Percentiles rank a stretch among this genome's conserved stretches.
phyloP scores from a whole-genome alignment of 129 eudicot genomes.

The Artemisia annua region DNA sequence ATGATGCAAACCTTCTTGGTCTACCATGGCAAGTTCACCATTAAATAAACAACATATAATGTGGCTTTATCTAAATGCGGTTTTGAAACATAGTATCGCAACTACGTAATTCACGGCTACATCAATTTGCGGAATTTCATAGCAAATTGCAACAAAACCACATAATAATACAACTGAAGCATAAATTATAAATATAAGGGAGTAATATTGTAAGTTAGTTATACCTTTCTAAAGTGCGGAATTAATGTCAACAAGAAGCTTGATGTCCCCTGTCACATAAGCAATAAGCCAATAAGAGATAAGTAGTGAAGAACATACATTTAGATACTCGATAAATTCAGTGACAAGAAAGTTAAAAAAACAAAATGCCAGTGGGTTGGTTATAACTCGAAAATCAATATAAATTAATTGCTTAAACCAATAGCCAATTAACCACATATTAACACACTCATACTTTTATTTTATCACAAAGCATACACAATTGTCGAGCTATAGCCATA shows the following conservation, averaged over 20 bases:
- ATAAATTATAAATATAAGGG: no score
- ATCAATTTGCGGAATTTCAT: not conserved
- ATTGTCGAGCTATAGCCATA: not conserved
- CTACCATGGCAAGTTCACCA: not conserved
- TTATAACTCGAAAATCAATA: no score
- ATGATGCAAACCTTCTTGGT: not conserved
- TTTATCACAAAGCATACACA: not conserved
- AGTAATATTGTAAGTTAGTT: no score
- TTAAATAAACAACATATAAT: not conserved
- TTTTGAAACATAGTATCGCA: no score
- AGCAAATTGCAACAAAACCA: constrained; percentile 2
- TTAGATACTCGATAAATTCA: not conserved
- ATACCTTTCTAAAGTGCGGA: constrained; percentile 85
- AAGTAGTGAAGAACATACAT: constrained; percentile 1
- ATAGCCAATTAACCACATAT: not conserved
- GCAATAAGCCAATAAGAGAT: not conserved
- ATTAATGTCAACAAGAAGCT: constrained; percentile 67
- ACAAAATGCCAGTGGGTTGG: not conserved
- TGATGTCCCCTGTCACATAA: constrained; percentile 62
- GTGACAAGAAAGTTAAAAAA: not conserved
- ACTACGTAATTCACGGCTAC: not conserved
- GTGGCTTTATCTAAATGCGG: not conserved
- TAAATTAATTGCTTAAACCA: no score
- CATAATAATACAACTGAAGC: not conserved
- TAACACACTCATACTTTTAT: not conserved